These are phyloP conservation scores for Mortierella sp. DNA, from an alignment of 371 early-diverging fungal species.

Conservation along the genomic window DNA sequence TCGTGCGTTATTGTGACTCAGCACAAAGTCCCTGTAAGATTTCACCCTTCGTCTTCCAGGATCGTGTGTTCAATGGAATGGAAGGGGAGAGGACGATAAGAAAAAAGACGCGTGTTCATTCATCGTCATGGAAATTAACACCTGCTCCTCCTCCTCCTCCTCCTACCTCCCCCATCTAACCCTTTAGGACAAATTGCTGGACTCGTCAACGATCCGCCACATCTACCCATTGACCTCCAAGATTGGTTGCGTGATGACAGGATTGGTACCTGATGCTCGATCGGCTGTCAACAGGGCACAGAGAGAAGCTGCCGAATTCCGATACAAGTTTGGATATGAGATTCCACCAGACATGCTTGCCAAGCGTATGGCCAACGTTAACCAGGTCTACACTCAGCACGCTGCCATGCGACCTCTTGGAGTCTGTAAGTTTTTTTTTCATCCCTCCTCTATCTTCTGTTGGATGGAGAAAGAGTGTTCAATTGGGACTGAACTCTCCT, in stretches of 20 bases:
- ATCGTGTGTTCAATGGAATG: too few relatives aligned
- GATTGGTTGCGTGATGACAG: constrained; percentile 98
- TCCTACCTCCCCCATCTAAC: too few relatives aligned
- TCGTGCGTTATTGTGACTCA: constrained; percentile 94
- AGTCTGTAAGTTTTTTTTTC: constrained; percentile 94
- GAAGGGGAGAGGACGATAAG: too few relatives aligned
- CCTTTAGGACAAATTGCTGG: constrained; percentile 92
- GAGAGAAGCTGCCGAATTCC: constrained; percentile 97
- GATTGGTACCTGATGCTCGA: constrained; percentile 95
- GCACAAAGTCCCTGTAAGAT: constrained; percentile 93
- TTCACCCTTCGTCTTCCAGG: too few relatives aligned
- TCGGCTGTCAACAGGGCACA: constrained; percentile 93
- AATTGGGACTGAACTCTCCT: too few relatives aligned
- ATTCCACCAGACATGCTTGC: constrained; percentile 97
- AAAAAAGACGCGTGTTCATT: too few relatives aligned
- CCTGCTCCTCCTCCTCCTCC: too few relatives aligned
- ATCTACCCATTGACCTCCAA: constrained; percentile 92
- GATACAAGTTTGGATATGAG: constrained; percentile 98
- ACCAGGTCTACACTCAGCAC: constrained; percentile 99
- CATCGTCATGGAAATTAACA: too few relatives aligned
- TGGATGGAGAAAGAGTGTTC: too few relatives aligned
- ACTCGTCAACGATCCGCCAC: constrained; percentile 94
- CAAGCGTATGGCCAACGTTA: constrained; percentile 96
- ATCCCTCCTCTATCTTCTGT: too few relatives aligned
- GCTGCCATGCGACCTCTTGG: constrained; percentile 98